These are phyloP conservation scores for Pulveroboletus ravenelii DNA, from an alignment of 768 basidiomycete species.

Conservation along the genomic window DNA sequence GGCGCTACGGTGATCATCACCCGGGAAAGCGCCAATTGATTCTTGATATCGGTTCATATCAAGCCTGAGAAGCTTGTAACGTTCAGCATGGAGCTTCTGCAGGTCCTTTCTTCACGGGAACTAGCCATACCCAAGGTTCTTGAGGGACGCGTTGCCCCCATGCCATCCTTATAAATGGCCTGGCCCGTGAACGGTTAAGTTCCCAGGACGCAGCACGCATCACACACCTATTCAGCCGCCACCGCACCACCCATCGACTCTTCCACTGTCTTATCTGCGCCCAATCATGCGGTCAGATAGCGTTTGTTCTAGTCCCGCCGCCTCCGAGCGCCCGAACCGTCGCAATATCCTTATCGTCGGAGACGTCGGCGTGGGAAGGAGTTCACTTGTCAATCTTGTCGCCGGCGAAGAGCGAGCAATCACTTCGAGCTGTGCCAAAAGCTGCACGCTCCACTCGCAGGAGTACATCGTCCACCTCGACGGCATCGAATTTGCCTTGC, in stretches of 20 bases:
- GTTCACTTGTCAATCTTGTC: conserved; percentile 40
- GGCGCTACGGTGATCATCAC: neutral
- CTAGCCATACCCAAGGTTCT: neutral
- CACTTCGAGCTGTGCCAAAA: conserved; percentile 28
- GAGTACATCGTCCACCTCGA: conserved; percentile 20
- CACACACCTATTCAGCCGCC: neutral
- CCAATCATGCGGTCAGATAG: conserved; percentile 12
- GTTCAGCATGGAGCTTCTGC: neutral
- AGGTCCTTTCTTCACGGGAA: conserved; percentile 9
- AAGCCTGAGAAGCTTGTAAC: conserved; percentile 9
- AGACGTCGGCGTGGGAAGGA: conserved; percentile 34
- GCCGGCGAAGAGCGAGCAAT: conserved; percentile 21
- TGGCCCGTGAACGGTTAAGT: neutral
- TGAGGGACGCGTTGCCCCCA: conserved; percentile 1
- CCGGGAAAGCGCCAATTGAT: conserved; percentile 7
- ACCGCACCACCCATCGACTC: conserved; percentile 1
- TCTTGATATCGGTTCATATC: neutral
- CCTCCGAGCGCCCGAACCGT: conserved; percentile 6
- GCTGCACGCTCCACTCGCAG: conserved; percentile 33
- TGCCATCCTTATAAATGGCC: conserved; percentile 10
- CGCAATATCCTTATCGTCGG: conserved; percentile 28
- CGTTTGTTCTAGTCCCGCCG: conserved; percentile 12
- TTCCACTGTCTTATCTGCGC: neutral
- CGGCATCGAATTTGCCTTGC: conserved; percentile 16
- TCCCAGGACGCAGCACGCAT: neutral